Conservation (phyloP, 192 early-diverging fungal species). For the Entomortierella parvispora region DNA sequence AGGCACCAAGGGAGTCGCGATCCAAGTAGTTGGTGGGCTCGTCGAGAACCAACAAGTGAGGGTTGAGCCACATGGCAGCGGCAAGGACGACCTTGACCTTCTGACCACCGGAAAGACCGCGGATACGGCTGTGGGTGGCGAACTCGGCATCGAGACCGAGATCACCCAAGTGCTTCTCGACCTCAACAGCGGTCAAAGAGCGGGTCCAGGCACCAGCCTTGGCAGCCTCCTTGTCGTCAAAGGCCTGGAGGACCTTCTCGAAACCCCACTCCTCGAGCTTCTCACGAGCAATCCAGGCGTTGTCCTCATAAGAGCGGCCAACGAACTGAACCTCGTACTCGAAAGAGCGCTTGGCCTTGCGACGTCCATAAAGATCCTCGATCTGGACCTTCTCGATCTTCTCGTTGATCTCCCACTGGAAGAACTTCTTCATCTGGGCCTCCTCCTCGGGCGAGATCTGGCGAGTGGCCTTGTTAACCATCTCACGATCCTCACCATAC, state of each 20-base stretch:
- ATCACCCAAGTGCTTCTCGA: constrained; percentile 79
- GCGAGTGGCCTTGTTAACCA: constrained; percentile 78
- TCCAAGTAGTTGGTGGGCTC: too few relatives aligned
- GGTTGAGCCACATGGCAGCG: constrained; percentile 88
- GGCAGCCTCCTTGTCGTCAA: constrained; percentile 69
- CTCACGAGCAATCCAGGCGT: constrained; percentile 76
- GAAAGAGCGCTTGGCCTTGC: constrained; percentile 72
- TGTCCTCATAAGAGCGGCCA: constrained; percentile 78
- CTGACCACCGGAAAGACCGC: constrained; percentile 81
- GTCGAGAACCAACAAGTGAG: constrained; percentile 92
- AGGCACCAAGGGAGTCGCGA: constrained; percentile 70
- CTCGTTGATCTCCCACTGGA: constrained; percentile 57
- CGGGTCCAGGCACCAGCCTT: constrained; percentile 76
- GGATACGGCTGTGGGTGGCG: constrained; percentile 75
- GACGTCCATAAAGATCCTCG: constrained; percentile 71
- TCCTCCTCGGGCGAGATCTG: constrained; percentile 73
- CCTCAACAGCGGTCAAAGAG: constrained; percentile 75
- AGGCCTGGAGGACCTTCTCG: constrained; percentile 76
- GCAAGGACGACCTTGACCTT: constrained; percentile 91
- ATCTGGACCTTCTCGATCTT: constrained; percentile 60
- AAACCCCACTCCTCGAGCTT: constrained; percentile 80
- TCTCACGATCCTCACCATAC: constrained; percentile 81
- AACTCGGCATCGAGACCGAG: constrained; percentile 83
- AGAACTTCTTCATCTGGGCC: constrained; percentile 54
- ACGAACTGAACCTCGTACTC: constrained; percentile 79